phyloP scores from a whole-genome alignment of 2,329 filamentous ascomycete genomes.

The Colletotrichum abscissum region DNA sequence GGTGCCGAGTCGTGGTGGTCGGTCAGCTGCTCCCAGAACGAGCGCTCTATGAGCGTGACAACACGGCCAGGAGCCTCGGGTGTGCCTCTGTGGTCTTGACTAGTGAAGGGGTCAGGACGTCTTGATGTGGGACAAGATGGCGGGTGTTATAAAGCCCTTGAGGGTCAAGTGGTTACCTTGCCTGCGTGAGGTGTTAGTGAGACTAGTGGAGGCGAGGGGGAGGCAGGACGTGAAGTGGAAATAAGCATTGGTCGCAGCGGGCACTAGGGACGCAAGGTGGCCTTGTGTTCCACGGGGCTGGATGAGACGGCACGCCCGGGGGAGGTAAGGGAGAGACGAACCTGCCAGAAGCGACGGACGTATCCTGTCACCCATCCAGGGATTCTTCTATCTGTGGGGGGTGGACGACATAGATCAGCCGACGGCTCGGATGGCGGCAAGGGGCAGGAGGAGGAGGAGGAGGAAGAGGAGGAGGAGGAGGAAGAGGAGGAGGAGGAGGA shows the following conservation, averaged over 20 bases:
- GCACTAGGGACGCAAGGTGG: conserved; percentile 6
- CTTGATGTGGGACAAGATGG: background rate
- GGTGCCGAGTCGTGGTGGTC: conserved; percentile 72
- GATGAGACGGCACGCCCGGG: conserved; percentile 21
- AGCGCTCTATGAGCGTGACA: conserved; percentile 88
- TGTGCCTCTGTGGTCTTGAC: conserved; percentile 94
- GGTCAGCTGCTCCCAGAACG: conserved; percentile 84
- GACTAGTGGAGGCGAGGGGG: background rate
- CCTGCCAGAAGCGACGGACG: conserved; percentile 98
- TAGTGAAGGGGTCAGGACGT: conserved; percentile 50
- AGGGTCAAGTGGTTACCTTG: conserved; percentile 44
- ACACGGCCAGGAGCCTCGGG: conserved; percentile 89
- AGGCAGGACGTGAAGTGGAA: conserved; percentile 11
- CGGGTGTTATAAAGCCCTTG: too few relatives aligned
- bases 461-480: background rate
- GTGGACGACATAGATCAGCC: conserved; percentile 33
- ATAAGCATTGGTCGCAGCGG: conserved; percentile 30
- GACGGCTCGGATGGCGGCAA: conserved; percentile 20
- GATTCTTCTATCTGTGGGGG: conserved; percentile 76
- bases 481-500: background rate
- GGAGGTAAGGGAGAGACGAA: conserved; percentile 56
- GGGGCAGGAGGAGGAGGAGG: conserved; percentile 5
- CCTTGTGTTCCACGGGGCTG: conserved; percentile 20
- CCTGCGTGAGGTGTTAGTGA: conserved; percentile 40
- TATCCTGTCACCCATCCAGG: conserved; percentile 94